phyloP scores from a whole-genome alignment of 1,284 basidiomycete genomes.

The Mycena sp. region DNA sequence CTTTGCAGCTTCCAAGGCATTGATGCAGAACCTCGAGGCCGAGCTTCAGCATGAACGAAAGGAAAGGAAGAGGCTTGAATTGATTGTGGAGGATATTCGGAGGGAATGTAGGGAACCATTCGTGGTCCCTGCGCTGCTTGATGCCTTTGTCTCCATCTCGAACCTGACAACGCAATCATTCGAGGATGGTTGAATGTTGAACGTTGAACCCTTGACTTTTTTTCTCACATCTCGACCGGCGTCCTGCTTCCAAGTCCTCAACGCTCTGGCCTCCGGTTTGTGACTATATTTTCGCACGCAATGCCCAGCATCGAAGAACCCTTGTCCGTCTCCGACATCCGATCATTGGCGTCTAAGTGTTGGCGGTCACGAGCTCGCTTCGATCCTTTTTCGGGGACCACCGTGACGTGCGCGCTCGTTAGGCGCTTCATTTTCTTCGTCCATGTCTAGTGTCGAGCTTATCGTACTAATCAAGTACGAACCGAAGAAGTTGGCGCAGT shows the following conservation, averaged over 20 bases:
- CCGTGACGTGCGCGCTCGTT: no score
- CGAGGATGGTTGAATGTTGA: conserved; percentile 16
- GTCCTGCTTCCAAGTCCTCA: no score
- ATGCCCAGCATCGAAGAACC: no score
- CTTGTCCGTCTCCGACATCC: no score
- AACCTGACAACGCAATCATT: conserved; percentile 37
- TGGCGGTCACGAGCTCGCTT: conserved; percentile 7
- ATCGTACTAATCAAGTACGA: neutral
- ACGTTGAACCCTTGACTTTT: neutral
- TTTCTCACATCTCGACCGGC: neutral
- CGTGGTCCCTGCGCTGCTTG: conserved; percentile 56
- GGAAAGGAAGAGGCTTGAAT: conserved; percentile 45
- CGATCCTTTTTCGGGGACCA: no score
- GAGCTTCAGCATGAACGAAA: conserved; percentile 44
- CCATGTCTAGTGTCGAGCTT: neutral
- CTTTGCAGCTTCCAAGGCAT: conserved; percentile 28
- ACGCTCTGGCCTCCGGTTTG: no score
- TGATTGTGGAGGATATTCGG: conserved; percentile 47
- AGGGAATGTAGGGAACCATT: conserved; percentile 55
- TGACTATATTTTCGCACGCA: no score
- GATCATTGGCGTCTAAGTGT: neutral
- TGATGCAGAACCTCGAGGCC: conserved; percentile 33
- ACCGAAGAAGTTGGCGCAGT: neutral
- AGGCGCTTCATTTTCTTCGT: conserved; percentile 18
- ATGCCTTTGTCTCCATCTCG: conserved; percentile 53